Evolutionary conservation across 2,329 filamentous ascomycete species (phyloP), one percentile per base, ranked within the genome.

Genomic region (Trichoderma cornu-damae): DNA sequence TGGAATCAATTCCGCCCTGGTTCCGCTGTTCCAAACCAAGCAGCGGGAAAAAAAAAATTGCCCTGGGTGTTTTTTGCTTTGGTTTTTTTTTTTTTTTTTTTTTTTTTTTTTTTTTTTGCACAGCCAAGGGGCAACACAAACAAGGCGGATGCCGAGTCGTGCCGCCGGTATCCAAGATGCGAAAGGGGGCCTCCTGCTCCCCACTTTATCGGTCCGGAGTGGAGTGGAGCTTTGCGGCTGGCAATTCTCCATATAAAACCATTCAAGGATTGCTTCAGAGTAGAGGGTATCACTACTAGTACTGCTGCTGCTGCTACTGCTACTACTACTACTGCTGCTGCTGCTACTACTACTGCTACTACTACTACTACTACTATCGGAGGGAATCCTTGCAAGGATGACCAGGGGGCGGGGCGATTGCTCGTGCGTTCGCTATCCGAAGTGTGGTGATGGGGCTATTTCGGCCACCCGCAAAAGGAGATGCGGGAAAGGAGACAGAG

Each of bases 1-100:
- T 43, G 57, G 57, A 56, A 59, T 4, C 32, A 59, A 59, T 59
- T 59, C 57, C 57, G 57, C 43, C 5, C 37, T 16, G 16, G 38
- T 59, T 59, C 57, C 57, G 57, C 57, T 30, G n/a, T 24, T 14
- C 34, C 28, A 28, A 32, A 52, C 24, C 37, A 24, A 14, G 34
- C 16, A n/a, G n/a, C n/a, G n/a, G n/a, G n/a, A n/a, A n/a, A n/a
- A n/a, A n/a, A n/a, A n/a, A n/a, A n/a, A n/a, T n/a, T n/a, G n/a
- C n/a, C n/a, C n/a, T n/a, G n/a, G n/a, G n/a, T n/a, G n/a, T n/a
- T n/a, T n/a, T n/a, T n/a, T n/a, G n/a, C n/a, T n/a, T n/a, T n/a
- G n/a, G n/a, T n/a, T n/a, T n/a, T n/a, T n/a, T n/a, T n/a, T n/a
- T n/a, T n/a, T n/a, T n/a, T n/a, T n/a, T n/a, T n/a, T n/a, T n/a